phyloP scores from a whole-genome alignment of 129 eudicot genomes.

The sunflower (Helianthus annuus) region HanXRQr2.0-SUNRISE NC_035435.2:101863536-101864035 shows the following conservation, averaged over 20 bases:
- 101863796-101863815: not conserved
- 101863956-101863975: conserved; percentile 74
- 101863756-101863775: conserved; percentile 81
- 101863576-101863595: too few species aligned
- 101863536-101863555: too few species aligned
- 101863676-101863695: conserved; percentile 46
- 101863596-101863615: too few species aligned
- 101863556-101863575: too few species aligned
- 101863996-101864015: conserved; percentile 72
- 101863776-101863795: not conserved
- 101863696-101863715: conserved; percentile 59
- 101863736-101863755: conserved; percentile 85
- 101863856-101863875: conserved; percentile 65
- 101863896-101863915: conserved; percentile 44
- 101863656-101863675: conserved; percentile 34
- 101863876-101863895: conserved; percentile 53
- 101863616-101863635: too few species aligned
- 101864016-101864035: conserved; percentile 64
- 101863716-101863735: conserved; percentile 51
- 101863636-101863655: too few species aligned
- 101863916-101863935: conserved; percentile 55
- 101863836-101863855: conserved; percentile 45
- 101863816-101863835: not conserved
- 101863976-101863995: conserved; percentile 67
- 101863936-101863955: conserved; percentile 52